Evolutionary conservation across 2,329 filamentous ascomycete species (phyloP).

Genomic region (Parastagonospora avenae): DNA sequence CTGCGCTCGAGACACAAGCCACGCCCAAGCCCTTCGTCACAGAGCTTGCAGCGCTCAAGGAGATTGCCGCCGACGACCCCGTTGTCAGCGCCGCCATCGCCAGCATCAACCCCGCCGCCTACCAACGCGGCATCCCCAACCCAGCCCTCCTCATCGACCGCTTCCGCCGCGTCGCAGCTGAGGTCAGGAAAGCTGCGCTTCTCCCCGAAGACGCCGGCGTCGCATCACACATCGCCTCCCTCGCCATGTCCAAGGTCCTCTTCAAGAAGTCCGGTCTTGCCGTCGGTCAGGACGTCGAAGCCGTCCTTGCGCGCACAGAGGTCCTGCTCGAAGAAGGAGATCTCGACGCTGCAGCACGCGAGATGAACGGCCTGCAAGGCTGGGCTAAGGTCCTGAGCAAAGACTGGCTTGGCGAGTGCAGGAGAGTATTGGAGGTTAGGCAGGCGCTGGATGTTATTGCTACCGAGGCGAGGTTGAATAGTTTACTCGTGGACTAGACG

Average conservation of each 20-base stretch:
- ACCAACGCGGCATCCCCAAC: slow-evolving; percentile 88
- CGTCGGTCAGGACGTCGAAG: slow-evolving; percentile 88
- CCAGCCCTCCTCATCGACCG: slow-evolving; percentile 88
- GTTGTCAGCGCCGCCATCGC: slow-evolving; percentile 92
- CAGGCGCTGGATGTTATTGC: slow-evolving; percentile 96
- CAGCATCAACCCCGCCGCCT: slow-evolving; percentile 92
- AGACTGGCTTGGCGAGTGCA: slow-evolving; percentile 91
- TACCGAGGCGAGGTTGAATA: slow-evolving; percentile 87
- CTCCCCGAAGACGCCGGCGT: slow-evolving; percentile 93
- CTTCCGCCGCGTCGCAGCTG: slow-evolving; percentile 88
- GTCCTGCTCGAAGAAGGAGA: slow-evolving; percentile 91
- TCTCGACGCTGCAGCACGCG: slow-evolving; percentile 85
- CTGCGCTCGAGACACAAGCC: slow-evolving; percentile 75
- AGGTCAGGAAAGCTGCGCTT: slow-evolving; percentile 92
- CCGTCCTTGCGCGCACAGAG: slow-evolving; percentile 87
- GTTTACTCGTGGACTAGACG: slow-evolving; percentile 74
- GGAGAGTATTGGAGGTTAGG: slow-evolving; percentile 90
- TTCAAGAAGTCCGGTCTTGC: slow-evolving; percentile 86
- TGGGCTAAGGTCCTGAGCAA: slow-evolving; percentile 95
- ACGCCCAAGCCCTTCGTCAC: slow-evolving; percentile 84
- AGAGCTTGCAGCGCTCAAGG: slow-evolving; percentile 92
- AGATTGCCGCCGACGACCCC: slow-evolving; percentile 81
- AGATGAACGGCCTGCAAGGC: slow-evolving; percentile 90
- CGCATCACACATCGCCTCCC: slow-evolving; percentile 89
- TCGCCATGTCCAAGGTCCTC: slow-evolving; percentile 88